Evolutionary conservation across 495 filamentous ascomycete genomes (phyloP).

Genomic region (Cryomyces minteri): DNA sequence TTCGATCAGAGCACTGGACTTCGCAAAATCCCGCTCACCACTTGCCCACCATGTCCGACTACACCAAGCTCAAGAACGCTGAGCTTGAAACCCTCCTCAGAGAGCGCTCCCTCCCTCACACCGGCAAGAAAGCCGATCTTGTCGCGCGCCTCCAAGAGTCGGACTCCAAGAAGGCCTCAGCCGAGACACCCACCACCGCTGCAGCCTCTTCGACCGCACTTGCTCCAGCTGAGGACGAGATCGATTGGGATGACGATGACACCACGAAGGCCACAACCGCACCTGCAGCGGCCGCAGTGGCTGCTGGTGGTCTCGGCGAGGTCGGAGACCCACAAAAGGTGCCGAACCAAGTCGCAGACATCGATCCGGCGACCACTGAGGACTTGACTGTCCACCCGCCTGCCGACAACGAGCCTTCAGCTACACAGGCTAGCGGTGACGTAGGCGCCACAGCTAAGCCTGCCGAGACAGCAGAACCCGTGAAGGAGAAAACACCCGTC

Average conservation of each 20-base stretch:
- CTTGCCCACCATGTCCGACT: slow-evolving; percentile 37
- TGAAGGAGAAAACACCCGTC: slow-evolving; percentile 14
- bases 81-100: slow-evolving; percentile 84
- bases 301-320: slow-evolving; percentile 31
- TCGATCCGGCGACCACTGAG: slow-evolving; percentile 34
- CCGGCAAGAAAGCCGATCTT: slow-evolving; percentile 86
- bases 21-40: not conserved
- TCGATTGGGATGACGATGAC: slow-evolving; percentile 69
- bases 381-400: slow-evolving; percentile 30
- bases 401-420: slow-evolving; percentile 9
- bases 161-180: slow-evolving; percentile 25
- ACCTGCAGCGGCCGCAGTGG: slow-evolving; percentile 28
- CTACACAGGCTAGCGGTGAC: slow-evolving; percentile 2
- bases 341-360: slow-evolving; percentile 35
- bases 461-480: not conserved
- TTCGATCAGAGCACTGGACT: too few relatives aligned
- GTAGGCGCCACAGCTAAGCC: not conserved
- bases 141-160: slow-evolving; percentile 70
- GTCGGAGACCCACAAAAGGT: slow-evolving; percentile 36
- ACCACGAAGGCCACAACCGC: slow-evolving; percentile 22
- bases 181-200: slow-evolving; percentile 13
- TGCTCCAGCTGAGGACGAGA: slow-evolving; percentile 40
- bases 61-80: slow-evolving; percentile 75
- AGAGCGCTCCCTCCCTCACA: slow-evolving; percentile 58
- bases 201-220: slow-evolving; percentile 18